phyloP scores from a whole-genome alignment of 495 filamentous ascomycete genomes.

The Glarea lozoyensis region DNA sequence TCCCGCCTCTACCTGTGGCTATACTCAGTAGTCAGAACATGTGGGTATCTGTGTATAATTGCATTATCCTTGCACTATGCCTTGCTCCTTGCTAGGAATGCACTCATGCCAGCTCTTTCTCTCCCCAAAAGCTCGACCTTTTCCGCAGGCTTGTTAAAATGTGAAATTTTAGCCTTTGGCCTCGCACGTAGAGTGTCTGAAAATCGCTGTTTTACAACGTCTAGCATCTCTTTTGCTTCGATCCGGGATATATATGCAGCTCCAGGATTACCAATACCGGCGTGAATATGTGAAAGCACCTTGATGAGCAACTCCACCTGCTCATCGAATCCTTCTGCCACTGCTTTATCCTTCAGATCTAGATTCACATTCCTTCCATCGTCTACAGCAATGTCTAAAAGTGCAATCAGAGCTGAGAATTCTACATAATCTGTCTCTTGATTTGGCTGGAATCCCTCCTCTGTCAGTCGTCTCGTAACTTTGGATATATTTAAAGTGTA shows the following conservation, averaged over 20 bases:
- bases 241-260: slow-evolving; percentile 62
- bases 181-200: slow-evolving; percentile 60
- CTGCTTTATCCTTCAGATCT: slow-evolving; percentile 23
- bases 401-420: slow-evolving; percentile 50
- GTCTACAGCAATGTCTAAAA: slow-evolving; percentile 70
- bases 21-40: too few species aligned
- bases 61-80: background rate
- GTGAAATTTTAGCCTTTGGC: slow-evolving; percentile 44
- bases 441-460: slow-evolving; percentile 38
- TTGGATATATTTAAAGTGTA: slow-evolving; percentile 35
- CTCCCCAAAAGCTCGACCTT: slow-evolving; percentile 21
- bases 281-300: slow-evolving; percentile 56
- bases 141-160: slow-evolving; percentile 36
- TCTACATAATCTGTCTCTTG: slow-evolving; percentile 55
- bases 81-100: slow-evolving; percentile 12
- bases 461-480: slow-evolving; percentile 42
- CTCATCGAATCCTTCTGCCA: slow-evolving; percentile 47
- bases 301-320: slow-evolving; percentile 58
- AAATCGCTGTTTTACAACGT: slow-evolving; percentile 62
- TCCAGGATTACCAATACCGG: slow-evolving; percentile 64
- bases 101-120: slow-evolving; percentile 28
- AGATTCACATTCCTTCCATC: slow-evolving; percentile 34
- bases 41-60: background rate
- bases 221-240: slow-evolving; percentile 63
- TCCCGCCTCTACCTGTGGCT: too few species aligned